Evolutionary conservation across 306 rosid species (phyloP).

Genomic region (Sicyos baderoa): DNA sequence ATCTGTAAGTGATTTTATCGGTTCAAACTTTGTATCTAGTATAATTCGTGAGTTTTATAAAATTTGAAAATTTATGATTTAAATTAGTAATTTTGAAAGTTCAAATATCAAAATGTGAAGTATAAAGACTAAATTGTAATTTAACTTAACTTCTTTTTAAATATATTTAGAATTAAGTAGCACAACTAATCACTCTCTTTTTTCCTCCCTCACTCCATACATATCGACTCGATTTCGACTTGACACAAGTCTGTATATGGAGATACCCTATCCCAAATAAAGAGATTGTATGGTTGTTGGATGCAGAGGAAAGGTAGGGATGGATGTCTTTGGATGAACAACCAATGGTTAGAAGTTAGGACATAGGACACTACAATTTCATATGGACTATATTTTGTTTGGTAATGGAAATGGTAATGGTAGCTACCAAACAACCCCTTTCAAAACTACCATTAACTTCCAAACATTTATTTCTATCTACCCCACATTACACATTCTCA

Average conservation of each 20-base stretch:
- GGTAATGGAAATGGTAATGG: not conserved
- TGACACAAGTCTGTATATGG: not conserved
- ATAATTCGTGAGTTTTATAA: no score
- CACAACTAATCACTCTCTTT: no score
- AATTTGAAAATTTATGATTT: no score
- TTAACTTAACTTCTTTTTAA: no score
- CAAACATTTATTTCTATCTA: not conserved
- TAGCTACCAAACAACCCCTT: not conserved
- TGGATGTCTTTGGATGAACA: constrained; percentile 10
- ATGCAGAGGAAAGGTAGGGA: not conserved
- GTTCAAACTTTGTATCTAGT: no score
- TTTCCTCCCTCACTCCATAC: no score
- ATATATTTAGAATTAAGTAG: no score
- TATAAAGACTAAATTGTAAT: no score
- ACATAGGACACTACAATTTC: not conserved
- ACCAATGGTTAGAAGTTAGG: constrained; percentile 3
- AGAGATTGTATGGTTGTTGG: constrained; percentile 9
- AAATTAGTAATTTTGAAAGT: no score
- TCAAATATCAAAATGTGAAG: no score
- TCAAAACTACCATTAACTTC: not conserved
- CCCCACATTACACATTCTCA: not conserved
- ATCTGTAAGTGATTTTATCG: no score
- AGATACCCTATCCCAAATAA: not conserved
- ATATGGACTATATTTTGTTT: constrained; percentile 3
- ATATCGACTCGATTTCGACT: no score